Evolutionary conservation across 345 rosid species (phyloP), one percentile per base, ranked within the genome.

Genomic region (Noccaea caerulescens): DNA sequence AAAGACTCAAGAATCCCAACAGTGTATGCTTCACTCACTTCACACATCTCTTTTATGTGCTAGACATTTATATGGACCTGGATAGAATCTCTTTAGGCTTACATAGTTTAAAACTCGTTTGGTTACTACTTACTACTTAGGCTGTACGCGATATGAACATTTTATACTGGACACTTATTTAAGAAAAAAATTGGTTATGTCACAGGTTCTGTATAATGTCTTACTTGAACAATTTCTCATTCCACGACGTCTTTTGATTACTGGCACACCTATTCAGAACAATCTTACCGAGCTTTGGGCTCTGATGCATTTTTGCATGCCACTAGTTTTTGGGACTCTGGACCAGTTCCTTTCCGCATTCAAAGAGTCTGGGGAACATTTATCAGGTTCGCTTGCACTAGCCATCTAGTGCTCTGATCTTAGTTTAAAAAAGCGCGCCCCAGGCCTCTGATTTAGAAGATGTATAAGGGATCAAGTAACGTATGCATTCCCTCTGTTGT

Each of bases 261-360:
- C 95, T 44, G 96, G 96, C 64, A 90, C 98, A 34, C 98, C 98
- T 27, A 81, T 92, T 53, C 95, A 92, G 76, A 92, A 92, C 76
- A 86, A 88, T 75, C 90, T 92, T 55, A 80, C 84, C 32, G 98
- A 92, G 73, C 89, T 92, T n/a, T 92, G 98, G 98, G 89, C 95
- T 46, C 79, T 92, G 80, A 72, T 92, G 92, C 96, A 89, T 82
- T 92, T 92, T 73, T 92, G 96, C 66, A 85, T 89, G 95, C 94
- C 98, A 62, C 82, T 76, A 32, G 84, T 92, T 41, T 92, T 92
- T 86, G 95, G 96, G 76, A 85, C 82, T 30, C 81, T 80, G 77
- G 81, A 88, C 64, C 85, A 88, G 75, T 92, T 89, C 62, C 93
- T 84, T 82, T 79, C 57, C 23, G 76, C 84, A 49, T 92, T 92